These are phyloP conservation scores for Calonectria ilicicola DNA, from an alignment of 2,329 filamentous ascomycete species.

Conservation along the genomic window DNA sequence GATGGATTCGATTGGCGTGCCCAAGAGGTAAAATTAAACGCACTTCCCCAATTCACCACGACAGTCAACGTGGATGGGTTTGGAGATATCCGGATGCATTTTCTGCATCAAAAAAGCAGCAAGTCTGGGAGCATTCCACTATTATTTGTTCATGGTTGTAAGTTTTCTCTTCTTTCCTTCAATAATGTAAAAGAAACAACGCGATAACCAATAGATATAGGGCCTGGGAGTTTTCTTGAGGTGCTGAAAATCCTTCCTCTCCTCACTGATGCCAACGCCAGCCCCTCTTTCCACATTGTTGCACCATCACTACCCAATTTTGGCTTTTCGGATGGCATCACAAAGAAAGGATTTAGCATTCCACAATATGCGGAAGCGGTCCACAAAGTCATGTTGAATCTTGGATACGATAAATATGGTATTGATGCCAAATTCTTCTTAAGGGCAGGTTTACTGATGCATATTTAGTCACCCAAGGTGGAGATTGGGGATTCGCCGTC, in stretches of 20 bases:
- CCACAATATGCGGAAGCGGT: conserved; percentile 63
- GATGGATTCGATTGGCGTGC: conserved; percentile 72
- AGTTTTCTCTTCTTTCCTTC: conserved; percentile 14
- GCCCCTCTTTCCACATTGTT: conserved; percentile 66
- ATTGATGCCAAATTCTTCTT: background rate
- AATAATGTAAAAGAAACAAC: conserved; percentile 34
- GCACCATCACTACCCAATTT: conserved; percentile 70
- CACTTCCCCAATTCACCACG: conserved; percentile 68
- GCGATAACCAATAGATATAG: conserved; percentile 51
- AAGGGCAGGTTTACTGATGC: background rate
- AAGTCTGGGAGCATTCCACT: conserved; percentile 69
- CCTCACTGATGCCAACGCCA: conserved; percentile 49
- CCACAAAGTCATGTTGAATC: conserved; percentile 75
- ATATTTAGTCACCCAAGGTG: conserved; percentile 65
- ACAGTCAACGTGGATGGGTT: conserved; percentile 67
- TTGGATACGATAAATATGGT: conserved; percentile 66
- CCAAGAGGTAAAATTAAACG: conserved; percentile 69
- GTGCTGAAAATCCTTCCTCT: conserved; percentile 70
- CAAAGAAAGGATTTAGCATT: conserved; percentile 46
- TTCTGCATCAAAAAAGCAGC: conserved; percentile 68
- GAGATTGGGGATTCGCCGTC: conserved; percentile 78
- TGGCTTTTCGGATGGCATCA: conserved; percentile 49
- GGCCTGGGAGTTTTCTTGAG: conserved; percentile 78
- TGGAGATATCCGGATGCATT: conserved; percentile 71
- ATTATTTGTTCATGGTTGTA: conserved; percentile 75